Evolutionary conservation across 2,329 filamentous ascomycete genomes (phyloP).

Genomic region (Teratosphaeriaceae sp.): DNA sequence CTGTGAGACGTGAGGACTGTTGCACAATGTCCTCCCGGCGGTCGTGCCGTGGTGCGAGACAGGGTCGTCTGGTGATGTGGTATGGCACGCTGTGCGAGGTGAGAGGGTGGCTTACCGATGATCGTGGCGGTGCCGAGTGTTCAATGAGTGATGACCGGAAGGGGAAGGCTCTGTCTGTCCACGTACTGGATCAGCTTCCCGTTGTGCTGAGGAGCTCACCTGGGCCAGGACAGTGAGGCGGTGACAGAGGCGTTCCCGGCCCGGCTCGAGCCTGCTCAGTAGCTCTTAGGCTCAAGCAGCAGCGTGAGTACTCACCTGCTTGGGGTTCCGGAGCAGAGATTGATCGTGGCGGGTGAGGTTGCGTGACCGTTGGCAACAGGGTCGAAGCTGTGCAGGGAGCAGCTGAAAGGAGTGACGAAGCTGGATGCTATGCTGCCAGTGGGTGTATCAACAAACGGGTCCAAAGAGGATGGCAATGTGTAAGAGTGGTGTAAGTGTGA

Average conservation of each 20-base stretch:
- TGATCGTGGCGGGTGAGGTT: constrained; percentile 10
- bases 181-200: background rate
- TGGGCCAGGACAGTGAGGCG: constrained; percentile 36
- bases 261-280: constrained; percentile 39
- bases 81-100: background rate
- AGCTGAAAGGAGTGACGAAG: constrained; percentile 27
- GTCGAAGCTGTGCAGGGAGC: constrained; percentile 16
- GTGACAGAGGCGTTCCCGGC: constrained; percentile 89
- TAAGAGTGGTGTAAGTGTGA: too few species aligned
- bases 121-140: constrained; percentile 1
- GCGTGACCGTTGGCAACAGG: constrained; percentile 18
- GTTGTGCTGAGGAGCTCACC: background rate
- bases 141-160: background rate
- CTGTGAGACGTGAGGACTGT: background rate
- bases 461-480: constrained; percentile 31
- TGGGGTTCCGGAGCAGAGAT: constrained; percentile 97
- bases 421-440: constrained; percentile 28
- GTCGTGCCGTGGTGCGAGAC: too few species aligned
- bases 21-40: too few species aligned
- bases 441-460: constrained; percentile 15
- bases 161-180: background rate
- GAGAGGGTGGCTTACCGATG: background rate
- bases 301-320: constrained; percentile 49
- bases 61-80: background rate
- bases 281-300: too few species aligned